Base-by-base conservation (phyloP, 2,329 filamentous ascomycete species). In the Chaetothyriales sp. region DNA sequence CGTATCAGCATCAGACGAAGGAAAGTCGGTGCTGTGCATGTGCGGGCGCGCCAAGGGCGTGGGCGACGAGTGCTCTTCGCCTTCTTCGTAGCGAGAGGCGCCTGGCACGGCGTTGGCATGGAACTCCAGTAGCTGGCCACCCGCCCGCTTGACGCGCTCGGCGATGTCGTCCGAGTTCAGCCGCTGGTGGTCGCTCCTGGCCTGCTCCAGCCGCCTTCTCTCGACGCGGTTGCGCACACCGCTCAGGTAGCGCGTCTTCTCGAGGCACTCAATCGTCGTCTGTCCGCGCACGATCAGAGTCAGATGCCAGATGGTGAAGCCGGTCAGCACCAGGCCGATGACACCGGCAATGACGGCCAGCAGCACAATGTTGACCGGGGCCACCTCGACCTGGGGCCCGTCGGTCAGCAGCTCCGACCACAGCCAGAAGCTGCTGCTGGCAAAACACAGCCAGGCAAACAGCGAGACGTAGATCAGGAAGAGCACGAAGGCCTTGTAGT, bases 221-320 rank as follows among this genome's bases (percentile, higher is more conserved):
- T 86, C 81, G 64, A 90, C 77, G 47, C 78, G 78, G 64, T 81
- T 81, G 52, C 84, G 78, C 54, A 95, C 66, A 0, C 88, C 87
- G 8, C 85, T 88, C 6, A 95, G 77, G 68, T 98, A 98, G 51
- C 92, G 80, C 1, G 90, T 97, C 73, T 92, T 95, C 69, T 98
- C 92, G 54, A 98, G 73, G 62, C 85, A 94, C 67, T 98, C 92
- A 54, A 98, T 95, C 2, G 92, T 98, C 1, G 92, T 98, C 68
- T 94, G 82, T 2, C 87, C 88, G 22, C 78, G 77, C 50, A 78
- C 71, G 1, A 87, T 86, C 1, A 98, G 76, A 66, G 85, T 80
- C 51, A 97, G 76, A 72, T 98, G 92, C 89, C 92, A 98, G 1
- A 72, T 77, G 0, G 89, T 95, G 64, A 98, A 98, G 0, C 86